Base-by-base conservation (phyloP, 345 rosid species). In the Bruguiera gymnorhiza region DNA sequence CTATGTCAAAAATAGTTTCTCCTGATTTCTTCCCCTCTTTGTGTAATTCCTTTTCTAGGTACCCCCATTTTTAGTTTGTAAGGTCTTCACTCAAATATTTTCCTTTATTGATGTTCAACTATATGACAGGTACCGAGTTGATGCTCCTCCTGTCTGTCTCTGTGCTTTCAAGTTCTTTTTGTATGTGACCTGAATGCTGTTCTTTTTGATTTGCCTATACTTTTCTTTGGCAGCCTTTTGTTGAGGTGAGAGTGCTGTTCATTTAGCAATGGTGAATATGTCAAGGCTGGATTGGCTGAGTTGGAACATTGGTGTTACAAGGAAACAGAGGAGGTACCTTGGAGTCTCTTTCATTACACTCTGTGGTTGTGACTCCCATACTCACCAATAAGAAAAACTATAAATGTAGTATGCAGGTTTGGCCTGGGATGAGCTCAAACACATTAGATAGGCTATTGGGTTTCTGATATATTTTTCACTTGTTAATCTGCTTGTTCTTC, bases 101-200 rank as follows among this genome's bases (percentile, higher is more conserved):
- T 93, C 98, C 62, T 93, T 93, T 88, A 87, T 93, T 84, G 90
- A 90, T 71, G 98, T 93, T 80, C 98, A 93, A 93, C 86, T 89
- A 50, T 93, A 90, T 76, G 89, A 93, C 87, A 93, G 97, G 98
- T 93, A 75, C 36, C 37, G 29, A 4, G 16, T 27, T 57, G 57
- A n/a, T 27, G 30, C 29, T 65, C 29, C 43, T 26, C 2, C 31
- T 16, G 18, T 56, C 60, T 56, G 15, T 23, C 29, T 56, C 29
- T 56, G 60, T 56, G 31, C 29, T 27, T 56, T 56, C 50, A 56
- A 11, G 18, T 56, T n/a, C 29, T 1, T 6, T 52, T 51, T 59
- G 59, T 26, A 26, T 20, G 57, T 36, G 34, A 67, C 48, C 58
- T 65, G 11, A 54, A 50, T 18, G 24, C 21, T 48, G 67, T 20